phyloP scores from a whole-genome alignment of 495 filamentous ascomycete species.

The Thozetella sp. region DNA sequence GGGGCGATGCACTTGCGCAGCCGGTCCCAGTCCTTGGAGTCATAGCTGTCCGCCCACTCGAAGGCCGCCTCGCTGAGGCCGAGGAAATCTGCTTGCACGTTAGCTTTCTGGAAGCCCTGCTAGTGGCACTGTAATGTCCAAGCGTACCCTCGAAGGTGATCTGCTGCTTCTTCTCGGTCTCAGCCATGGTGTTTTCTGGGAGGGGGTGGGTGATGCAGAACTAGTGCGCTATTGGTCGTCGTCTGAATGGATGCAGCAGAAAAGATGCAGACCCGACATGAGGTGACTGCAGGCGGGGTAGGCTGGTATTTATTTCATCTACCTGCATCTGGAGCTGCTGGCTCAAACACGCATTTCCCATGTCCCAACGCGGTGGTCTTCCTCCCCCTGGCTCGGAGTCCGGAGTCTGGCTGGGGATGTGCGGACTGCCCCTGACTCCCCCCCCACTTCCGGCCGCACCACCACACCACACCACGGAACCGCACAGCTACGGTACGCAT shows the following conservation, averaged over 20 bases:
- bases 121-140: background rate
- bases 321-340: background rate
- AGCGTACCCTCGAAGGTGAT: slow-evolving; percentile 32
- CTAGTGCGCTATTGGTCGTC: background rate
- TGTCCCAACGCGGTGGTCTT: background rate
- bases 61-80: slow-evolving; percentile 55
- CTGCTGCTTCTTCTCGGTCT: slow-evolving; percentile 20
- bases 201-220: background rate
- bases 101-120: slow-evolving; percentile 8
- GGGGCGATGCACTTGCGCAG: slow-evolving; percentile 73
- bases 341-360: no score
- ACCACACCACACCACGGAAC: background rate
- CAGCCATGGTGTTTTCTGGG: slow-evolving; percentile 18
- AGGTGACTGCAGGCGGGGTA: background rate
- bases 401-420: slow-evolving; percentile 2
- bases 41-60: slow-evolving; percentile 85
- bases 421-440: background rate
- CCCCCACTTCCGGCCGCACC: background rate
- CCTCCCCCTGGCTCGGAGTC: background rate
- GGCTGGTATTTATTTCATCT: background rate
- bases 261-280: background rate
- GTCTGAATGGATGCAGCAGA: background rate
- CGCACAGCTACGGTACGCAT: background rate
- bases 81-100: slow-evolving; percentile 44
- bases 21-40: slow-evolving; percentile 78